A percentile compares a stretch with the other conserved stretches of the same genome.
phyloP scores from a whole-genome alignment of 257 asterid species.

The Gynochthodes officinalis region DNA sequence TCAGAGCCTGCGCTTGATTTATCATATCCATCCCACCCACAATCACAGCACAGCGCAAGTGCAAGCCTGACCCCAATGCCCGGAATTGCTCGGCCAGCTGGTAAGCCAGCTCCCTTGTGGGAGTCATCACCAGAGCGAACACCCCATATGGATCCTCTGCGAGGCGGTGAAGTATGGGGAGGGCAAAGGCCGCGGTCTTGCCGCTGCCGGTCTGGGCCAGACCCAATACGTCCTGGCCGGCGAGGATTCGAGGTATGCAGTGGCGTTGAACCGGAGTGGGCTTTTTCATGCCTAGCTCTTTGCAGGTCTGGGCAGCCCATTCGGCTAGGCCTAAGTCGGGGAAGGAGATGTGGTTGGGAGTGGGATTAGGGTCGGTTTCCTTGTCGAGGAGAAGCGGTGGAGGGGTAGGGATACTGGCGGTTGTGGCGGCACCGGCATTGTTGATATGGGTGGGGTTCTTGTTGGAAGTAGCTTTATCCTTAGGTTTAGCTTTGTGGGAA shows the following conservation, averaged over 20 bases:
- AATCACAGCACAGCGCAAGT: slow-evolving; percentile 64
- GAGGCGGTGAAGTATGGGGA: slow-evolving; percentile 74
- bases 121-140: slow-evolving; percentile 82
- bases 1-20: slow-evolving; percentile 62
- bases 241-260: slow-evolving; percentile 81
- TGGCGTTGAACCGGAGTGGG: slow-evolving; percentile 92
- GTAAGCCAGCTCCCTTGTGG: slow-evolving; percentile 85
- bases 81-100: slow-evolving; percentile 94
- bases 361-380: slow-evolving; percentile 55
- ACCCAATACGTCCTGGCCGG: slow-evolving; percentile 87
- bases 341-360: slow-evolving; percentile 54
- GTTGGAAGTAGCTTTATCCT: background rate
- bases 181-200: slow-evolving; percentile 91
- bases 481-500: slow-evolving; percentile 32
- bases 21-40: slow-evolving; percentile 96
- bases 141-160: slow-evolving; percentile 84
- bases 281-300: slow-evolving; percentile 76
- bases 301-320: slow-evolving; percentile 82
- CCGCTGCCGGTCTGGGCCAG: slow-evolving; percentile 94
- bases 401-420: background rate
- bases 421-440: background rate
- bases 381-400: slow-evolving; percentile 30
- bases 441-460: background rate
- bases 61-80: slow-evolving; percentile 78
- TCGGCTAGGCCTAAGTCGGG: slow-evolving; percentile 75